A percentile compares a stretch with the other conserved stretches of the same genome.
Conservation (phyloP, 305 asterid genomes). For the Fraxinus albicans region DNA sequence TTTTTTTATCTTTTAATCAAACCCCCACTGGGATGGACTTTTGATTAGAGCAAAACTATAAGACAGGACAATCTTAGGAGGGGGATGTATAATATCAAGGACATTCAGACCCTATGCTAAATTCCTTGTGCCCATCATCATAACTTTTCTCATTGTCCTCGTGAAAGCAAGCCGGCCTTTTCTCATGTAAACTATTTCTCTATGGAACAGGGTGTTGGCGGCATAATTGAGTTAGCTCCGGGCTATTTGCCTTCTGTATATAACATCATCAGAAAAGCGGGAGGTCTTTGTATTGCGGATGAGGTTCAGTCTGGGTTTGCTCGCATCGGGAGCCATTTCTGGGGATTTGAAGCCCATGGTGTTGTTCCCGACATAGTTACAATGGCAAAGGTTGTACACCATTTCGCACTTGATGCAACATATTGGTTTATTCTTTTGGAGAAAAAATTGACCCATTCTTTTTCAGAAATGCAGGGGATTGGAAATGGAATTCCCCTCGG, state of each 20-base stretch:
- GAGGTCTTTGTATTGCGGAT: constrained; percentile 75
- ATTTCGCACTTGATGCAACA: background rate
- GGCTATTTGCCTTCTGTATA: constrained; percentile 53
- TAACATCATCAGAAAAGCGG: constrained; percentile 39
- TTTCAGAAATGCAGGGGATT: constrained; percentile 43
- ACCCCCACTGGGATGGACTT: background rate
- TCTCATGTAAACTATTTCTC: background rate
- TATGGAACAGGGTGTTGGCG: constrained; percentile 62
- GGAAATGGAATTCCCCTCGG: constrained; percentile 74
- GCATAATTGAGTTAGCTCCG: constrained; percentile 73
- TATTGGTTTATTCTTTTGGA: background rate
- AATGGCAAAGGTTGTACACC: constrained; percentile 59
- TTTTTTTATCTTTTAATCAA: background rate
- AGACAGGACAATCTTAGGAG: background rate
- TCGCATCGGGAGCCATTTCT: constrained; percentile 65
- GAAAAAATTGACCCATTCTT: background rate
- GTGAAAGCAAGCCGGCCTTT: background rate
- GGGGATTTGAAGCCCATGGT: constrained; percentile 66
- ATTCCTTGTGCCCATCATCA: background rate
- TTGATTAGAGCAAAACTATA: background rate
- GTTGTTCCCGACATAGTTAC: constrained; percentile 71
- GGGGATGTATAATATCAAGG: background rate
- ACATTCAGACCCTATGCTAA: background rate
- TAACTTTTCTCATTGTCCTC: background rate
- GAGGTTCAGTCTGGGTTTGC: constrained; percentile 84